Percentiles rank a stretch among this genome's conserved stretches.
phyloP scores from a whole-genome alignment of 179 eudicot genomes.

The Spergularia azorica region DNA sequence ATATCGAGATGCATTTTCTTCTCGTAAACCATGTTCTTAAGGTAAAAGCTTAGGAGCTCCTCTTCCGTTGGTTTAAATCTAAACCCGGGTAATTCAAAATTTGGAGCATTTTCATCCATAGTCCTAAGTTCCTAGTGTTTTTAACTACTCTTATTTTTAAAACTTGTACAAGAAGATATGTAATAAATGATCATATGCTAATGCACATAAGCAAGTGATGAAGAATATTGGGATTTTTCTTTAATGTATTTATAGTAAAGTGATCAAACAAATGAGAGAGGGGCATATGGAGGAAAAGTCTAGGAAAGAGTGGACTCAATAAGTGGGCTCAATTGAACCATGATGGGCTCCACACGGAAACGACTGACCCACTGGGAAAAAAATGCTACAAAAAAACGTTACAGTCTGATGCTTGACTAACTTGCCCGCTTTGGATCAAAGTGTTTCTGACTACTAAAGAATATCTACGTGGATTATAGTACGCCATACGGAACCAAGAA shows the following conservation, averaged over 20 bases:
- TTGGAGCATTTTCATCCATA: constrained; percentile 23
- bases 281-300: constrained; percentile 16
- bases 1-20: constrained; percentile 42
- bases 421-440: background rate
- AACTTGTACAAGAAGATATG: no score
- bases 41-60: constrained; percentile 72
- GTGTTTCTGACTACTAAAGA: background rate
- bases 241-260: no score
- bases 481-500: no score
- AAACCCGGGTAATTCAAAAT: constrained; percentile 64
- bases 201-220: no score
- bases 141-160: no score
- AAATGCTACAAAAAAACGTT: background rate
- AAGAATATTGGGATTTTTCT: no score
- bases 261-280: no score
- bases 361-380: constrained; percentile 18
- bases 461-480: background rate
- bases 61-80: constrained; percentile 86
- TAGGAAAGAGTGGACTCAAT: constrained; percentile 14
- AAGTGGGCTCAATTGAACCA: background rate
- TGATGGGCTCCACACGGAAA: constrained; percentile 24
- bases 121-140: background rate
- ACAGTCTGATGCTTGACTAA: constrained; percentile 8
- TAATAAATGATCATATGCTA: no score
- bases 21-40: constrained; percentile 42